Conservation (phyloP, 2,329 filamentous ascomycete species). For the Colletotrichum costaricense region DNA sequence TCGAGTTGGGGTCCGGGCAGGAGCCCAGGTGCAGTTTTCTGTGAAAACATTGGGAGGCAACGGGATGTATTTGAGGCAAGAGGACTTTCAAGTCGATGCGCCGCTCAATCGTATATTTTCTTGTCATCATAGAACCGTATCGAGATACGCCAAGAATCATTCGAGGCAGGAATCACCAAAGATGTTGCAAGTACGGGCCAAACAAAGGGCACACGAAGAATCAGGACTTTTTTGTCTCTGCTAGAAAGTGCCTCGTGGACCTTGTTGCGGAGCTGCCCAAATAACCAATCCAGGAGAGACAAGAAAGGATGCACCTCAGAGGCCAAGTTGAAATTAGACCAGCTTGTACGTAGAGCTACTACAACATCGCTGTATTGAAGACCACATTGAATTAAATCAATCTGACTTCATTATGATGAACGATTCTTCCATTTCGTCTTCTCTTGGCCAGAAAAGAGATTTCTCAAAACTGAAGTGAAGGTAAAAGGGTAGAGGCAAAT, state of each 20-base stretch:
- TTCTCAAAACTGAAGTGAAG: no score
- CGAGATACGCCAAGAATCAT: not conserved
- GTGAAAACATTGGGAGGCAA: no score
- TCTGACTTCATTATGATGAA: not conserved
- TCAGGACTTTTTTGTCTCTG: not conserved
- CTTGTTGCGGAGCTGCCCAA: not conserved
- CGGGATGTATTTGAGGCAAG: no score
- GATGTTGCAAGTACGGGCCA: not conserved
- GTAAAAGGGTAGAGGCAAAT: no score
- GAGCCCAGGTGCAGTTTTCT: no score
- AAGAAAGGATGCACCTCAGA: not conserved
- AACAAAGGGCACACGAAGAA: not conserved
- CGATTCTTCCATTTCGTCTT: not conserved
- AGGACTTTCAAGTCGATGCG: no score
- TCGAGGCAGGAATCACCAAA: no score
- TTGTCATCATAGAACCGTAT: no score
- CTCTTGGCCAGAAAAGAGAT: not conserved
- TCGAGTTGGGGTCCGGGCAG: no score
- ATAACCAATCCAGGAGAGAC: no score
- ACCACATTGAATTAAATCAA: no score
- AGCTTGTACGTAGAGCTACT: not conserved
- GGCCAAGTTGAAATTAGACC: not conserved
- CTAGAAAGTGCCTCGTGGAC: not conserved
- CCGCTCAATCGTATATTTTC: no score
- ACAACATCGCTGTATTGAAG: not conserved